Base-by-base conservation (phyloP, 2,329 filamentous ascomycete species). In the Xylaria digitata region DNA sequence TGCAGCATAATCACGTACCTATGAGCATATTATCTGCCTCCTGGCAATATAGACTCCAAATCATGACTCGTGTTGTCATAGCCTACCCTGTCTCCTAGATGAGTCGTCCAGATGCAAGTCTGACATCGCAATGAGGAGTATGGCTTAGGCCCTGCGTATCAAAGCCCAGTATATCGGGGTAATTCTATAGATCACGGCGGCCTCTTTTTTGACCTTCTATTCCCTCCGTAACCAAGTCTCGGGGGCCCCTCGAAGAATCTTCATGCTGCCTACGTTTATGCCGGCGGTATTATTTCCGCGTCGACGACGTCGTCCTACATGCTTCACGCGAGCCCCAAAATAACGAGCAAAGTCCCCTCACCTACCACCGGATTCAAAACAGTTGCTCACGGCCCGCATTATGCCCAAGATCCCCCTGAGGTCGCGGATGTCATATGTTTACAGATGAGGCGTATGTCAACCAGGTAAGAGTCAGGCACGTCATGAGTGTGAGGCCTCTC, bases 271-370 rank as follows among this genome's bases (percentile, higher is more conserved):
- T 49, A 34, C 21, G 37, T 56, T 32, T 42, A 46, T 48, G 30
- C 13, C 21, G 21, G 54, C 66, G 63, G 63, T 53, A 60, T 52
- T 48, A 19, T 56, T 66, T 66, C 66, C 62, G 58, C 66, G n/a
- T 57, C 40, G 11, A 45, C 23, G 21, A 34, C 45, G 7, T 45
- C 17, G 17, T 34, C 4, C 15, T n/a, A 21, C n/a, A 50, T 17
- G 3, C 26, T 43, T 45, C 45, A 55, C 40, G 30, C 55, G 40
- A 48, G 30, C 40, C 37, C 30, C 63, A 56, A 56, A 59, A 32
- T 34, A 48, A 43, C 23, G 19, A 43, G 30, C 34, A 34, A 19
- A 42, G 37, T 32, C 37, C 43, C 43, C 17, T 49, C 32, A 21
- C 37, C 4, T 43, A 26, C 21, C 32, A 34, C n/a, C 7, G 23